phyloP scores from a whole-genome alignment of 164 flowering plant species.

The Magnolia kwangsiensis region DNA sequence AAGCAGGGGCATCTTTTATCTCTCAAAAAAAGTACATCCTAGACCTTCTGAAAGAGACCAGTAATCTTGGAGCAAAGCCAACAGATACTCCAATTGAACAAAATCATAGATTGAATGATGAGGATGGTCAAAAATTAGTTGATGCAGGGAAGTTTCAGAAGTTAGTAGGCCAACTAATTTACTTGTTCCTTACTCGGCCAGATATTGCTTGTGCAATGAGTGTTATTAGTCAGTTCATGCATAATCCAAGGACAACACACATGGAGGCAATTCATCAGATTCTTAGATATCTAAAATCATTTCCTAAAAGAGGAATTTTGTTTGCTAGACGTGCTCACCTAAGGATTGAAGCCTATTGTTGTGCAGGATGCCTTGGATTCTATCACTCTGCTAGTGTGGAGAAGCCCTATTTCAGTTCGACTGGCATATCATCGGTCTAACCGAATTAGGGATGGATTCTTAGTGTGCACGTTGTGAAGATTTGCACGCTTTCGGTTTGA shows the following conservation, averaged over 20 bases:
- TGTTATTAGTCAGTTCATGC: no score
- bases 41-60: background rate
- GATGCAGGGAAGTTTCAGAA: background rate
- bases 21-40: background rate
- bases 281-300: background rate
- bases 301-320: background rate
- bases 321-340: background rate
- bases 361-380: background rate
- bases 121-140: background rate
- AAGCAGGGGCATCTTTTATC: background rate
- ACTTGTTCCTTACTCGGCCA: background rate
- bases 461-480: no score
- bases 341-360: background rate
- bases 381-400: no score
- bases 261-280: background rate
- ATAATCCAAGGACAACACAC: background rate
- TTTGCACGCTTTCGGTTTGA: no score
- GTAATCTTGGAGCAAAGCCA: background rate
- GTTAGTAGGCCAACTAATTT: background rate
- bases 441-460: no score
- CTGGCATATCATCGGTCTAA: no score
- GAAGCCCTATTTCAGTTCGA: no score
- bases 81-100: background rate
- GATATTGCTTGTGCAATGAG: background rate
- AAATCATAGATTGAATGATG: background rate